phyloP scores from a whole-genome alignment of 148 eudicot species.

The Vaccinium darrowii region DNA sequence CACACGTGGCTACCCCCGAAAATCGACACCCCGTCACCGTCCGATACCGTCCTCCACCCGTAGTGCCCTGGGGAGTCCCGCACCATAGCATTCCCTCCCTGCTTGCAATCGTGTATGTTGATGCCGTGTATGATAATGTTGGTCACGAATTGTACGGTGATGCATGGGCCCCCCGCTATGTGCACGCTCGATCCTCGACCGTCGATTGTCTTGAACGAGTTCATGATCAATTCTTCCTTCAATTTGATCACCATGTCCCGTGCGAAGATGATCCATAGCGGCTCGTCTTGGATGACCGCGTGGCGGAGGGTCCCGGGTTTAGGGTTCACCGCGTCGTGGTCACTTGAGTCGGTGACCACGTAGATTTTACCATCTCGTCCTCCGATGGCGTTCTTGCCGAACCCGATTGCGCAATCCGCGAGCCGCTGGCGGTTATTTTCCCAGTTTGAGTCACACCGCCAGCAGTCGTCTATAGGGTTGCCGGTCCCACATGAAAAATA shows the following conservation, averaged over 20 bases:
- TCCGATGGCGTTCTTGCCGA: constrained; percentile 68
- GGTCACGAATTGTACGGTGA: constrained; percentile 57
- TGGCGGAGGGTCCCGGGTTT: constrained; percentile 69
- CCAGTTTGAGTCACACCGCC: constrained; percentile 80
- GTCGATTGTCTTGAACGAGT: constrained; percentile 80
- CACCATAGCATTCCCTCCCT: constrained; percentile 68
- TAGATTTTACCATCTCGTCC: constrained; percentile 63
- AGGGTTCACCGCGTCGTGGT: constrained; percentile 62
- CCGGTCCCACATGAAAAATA: constrained; percentile 68
- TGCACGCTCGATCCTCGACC: constrained; percentile 80
- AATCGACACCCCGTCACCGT: constrained; percentile 75
- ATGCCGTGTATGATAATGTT: constrained; percentile 75
- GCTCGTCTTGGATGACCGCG: constrained; percentile 67
- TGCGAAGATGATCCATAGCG: constrained; percentile 65
- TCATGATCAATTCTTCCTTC: constrained; percentile 68
- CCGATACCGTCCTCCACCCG: constrained; percentile 73
- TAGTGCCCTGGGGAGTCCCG: constrained; percentile 55
- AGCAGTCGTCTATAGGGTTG: constrained; percentile 82
- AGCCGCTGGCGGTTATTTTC: constrained; percentile 57
- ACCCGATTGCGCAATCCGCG: constrained; percentile 76
- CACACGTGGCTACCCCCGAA: constrained; percentile 72
- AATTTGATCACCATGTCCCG: constrained; percentile 66
- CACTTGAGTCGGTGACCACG: constrained; percentile 55
- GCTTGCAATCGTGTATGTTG: constrained; percentile 65
- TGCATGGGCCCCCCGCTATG: constrained; percentile 74